Evolutionary conservation across 2,329 filamentous ascomycete species (phyloP), one percentile per base, ranked within the genome.

Genomic region (Lasiodiplodia gonubiensis): DNA sequence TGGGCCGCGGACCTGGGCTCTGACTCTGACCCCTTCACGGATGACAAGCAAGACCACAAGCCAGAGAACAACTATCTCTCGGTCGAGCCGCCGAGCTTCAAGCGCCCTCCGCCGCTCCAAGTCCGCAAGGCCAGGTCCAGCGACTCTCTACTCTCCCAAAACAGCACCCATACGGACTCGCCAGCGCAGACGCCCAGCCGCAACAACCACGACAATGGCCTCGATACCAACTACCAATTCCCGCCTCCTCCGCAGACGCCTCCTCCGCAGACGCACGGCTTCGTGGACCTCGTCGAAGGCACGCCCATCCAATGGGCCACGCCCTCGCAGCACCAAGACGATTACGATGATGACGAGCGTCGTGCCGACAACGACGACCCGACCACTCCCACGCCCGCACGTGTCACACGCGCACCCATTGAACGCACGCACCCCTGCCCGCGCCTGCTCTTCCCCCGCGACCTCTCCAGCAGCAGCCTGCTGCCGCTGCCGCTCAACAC

Each of bases 201-300:
- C 42, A 46, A 59, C 39, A 25, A 42, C 30, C 35, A 11, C 23
- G n/a, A 27, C 69, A 8, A 70, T 73, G 30, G 69, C 72, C 42
- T 49, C 16, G 57, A 49, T 10, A 12, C 23, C n/a, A 16, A 8
- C 30, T 63, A 51, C 30, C 42, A 37, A 21, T 63, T 63, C 42
- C 52, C 53, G 25, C 53, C 64, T 4, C 51, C 25, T 18, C 39
- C 21, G 27, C 57, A 66, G 53, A 49, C 52, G 27, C 64, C 64
- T 18, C 39, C 21, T 30, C 57, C 57, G 53, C 33, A 39, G n/a
- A 53, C 64, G 37, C 53, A 57, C 30, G 64, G 59, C 42, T 63
- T 63, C 46, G 59, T 63, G 46, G 59, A 63, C n/a, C 27, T 63
- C 4, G n/a, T 63, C 42, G 59, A 63, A 46, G 59, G 59, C 46